A percentile compares a stretch with the other conserved stretches of the same genome.
These are phyloP conservation scores for Russula abietina DNA, from an alignment of 768 basidiomycete genomes.

Conservation along the genomic window DNA sequence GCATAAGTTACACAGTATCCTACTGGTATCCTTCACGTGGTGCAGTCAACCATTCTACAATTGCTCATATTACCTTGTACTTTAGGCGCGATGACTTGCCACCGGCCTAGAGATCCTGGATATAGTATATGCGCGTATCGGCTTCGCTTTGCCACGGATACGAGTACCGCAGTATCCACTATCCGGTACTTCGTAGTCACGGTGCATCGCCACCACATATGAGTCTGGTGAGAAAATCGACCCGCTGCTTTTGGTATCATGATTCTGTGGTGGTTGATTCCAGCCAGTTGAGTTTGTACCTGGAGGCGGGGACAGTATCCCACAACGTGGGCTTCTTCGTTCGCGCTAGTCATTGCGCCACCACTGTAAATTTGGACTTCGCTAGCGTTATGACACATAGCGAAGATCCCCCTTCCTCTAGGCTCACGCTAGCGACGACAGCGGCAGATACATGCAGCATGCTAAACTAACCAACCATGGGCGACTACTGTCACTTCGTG, in stretches of 20 bases:
- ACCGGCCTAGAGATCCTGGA: not conserved
- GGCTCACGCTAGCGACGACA: not conserved
- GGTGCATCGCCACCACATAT: not conserved
- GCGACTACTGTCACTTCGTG: not conserved
- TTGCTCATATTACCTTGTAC: not conserved
- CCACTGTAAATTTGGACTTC: not conserved
- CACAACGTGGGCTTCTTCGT: not conserved
- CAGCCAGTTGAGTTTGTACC: slow-evolving; percentile 9
- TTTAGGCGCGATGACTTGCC: not conserved
- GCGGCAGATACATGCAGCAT: not conserved
- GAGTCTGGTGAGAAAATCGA: not conserved
- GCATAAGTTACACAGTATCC: too few relatives aligned
- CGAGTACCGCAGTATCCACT: not conserved
- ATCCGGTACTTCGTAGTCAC: not conserved
- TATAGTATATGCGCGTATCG: too few relatives aligned
- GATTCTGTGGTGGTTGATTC: not conserved
- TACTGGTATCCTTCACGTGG: not conserved
- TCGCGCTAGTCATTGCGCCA: slow-evolving; percentile 1
- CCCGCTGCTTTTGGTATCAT: not conserved
- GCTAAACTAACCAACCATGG: not conserved
- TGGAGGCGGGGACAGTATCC: not conserved
- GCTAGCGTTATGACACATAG: not conserved
- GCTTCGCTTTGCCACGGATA: not conserved
- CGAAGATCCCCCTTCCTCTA: slow-evolving; percentile 2
- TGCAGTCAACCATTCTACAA: not conserved